Conservation (phyloP, 805 yeast species). For the Hanseniaspora osmophila region DNA sequence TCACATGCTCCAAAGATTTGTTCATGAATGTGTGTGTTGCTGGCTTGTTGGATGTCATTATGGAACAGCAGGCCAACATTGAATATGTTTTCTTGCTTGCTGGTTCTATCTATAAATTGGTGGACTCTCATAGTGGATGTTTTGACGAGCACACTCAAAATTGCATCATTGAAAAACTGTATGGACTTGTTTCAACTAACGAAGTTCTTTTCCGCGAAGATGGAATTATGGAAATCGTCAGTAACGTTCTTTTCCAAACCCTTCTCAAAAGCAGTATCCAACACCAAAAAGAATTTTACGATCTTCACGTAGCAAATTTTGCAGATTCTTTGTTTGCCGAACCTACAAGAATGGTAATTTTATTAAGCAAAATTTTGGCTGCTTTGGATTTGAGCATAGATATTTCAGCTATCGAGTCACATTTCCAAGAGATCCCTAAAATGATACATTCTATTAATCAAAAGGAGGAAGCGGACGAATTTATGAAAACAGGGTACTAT, state of each 20-base stretch:
- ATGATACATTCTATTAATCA: background rate
- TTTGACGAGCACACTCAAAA: background rate
- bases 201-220: slow-evolving; percentile 3
- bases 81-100: slow-evolving; percentile 18
- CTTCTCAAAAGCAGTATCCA: slow-evolving; percentile 1
- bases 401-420: background rate
- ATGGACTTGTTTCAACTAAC: slow-evolving; percentile 1
- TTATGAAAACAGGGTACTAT: slow-evolving; percentile 29
- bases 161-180: slow-evolving; percentile 2
- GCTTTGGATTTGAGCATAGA: slow-evolving; percentile 25
- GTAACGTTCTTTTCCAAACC: slow-evolving; percentile 6
- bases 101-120: slow-evolving; percentile 9
- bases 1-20: slow-evolving; percentile 19
- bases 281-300: background rate
- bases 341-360: slow-evolving; percentile 23
- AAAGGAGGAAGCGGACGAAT: slow-evolving; percentile 6
- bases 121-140: background rate
- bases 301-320: slow-evolving; percentile 1
- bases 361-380: slow-evolving; percentile 34
- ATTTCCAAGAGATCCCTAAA: background rate
- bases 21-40: slow-evolving; percentile 18
- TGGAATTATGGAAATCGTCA: slow-evolving; percentile 4
- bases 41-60: slow-evolving; percentile 11
- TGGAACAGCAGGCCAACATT: slow-evolving; percentile 6
- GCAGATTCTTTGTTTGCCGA: slow-evolving; percentile 7